Percentiles rank a stretch among this genome's conserved stretches.
Conservation (phyloP, 2,329 filamentous ascomycete genomes). For the Xylariaceae sp. region DNA sequence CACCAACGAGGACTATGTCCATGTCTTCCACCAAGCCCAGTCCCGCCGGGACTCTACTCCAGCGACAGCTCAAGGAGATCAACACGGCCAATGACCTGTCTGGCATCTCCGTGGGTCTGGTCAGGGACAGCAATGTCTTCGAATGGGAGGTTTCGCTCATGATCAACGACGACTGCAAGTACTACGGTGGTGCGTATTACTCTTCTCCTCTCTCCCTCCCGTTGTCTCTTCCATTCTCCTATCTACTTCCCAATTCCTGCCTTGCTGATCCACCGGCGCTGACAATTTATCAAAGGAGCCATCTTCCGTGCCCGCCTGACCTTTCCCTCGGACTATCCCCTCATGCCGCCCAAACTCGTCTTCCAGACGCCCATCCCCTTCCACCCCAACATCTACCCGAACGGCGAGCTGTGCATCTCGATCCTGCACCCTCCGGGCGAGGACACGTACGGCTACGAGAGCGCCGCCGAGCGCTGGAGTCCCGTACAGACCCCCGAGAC, state of each 20-base stretch:
- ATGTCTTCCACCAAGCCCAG: conserved; percentile 54
- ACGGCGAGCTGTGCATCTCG: conserved; percentile 91
- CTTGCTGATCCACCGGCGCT: background rate
- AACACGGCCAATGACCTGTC: conserved; percentile 89
- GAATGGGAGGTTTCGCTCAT: conserved; percentile 99
- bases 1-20: background rate
- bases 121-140: conserved; percentile 86
- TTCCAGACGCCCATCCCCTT: conserved; percentile 85
- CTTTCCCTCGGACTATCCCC: conserved; percentile 87
- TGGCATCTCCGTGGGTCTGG: conserved; percentile 90
- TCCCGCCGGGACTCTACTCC: conserved; percentile 74
- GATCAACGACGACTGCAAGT: conserved; percentile 93
- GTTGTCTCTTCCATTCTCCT: background rate
- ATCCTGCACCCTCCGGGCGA: conserved; percentile 96
- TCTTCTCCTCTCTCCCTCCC: background rate
- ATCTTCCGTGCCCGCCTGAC: conserved; percentile 86
- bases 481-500: conserved; percentile 96
- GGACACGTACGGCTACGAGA: conserved; percentile 93
- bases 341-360: conserved; percentile 84
- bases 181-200: conserved; percentile 77
- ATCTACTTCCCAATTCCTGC: background rate
- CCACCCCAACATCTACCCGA: conserved; percentile 92
- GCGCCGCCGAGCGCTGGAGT: conserved; percentile 87
- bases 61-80: conserved; percentile 92
- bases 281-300: conserved; percentile 67